These are phyloP conservation scores for Carex myosuroides DNA, from an alignment of 176 grass and related monocot genomes.

Conservation along the genomic window DNA sequence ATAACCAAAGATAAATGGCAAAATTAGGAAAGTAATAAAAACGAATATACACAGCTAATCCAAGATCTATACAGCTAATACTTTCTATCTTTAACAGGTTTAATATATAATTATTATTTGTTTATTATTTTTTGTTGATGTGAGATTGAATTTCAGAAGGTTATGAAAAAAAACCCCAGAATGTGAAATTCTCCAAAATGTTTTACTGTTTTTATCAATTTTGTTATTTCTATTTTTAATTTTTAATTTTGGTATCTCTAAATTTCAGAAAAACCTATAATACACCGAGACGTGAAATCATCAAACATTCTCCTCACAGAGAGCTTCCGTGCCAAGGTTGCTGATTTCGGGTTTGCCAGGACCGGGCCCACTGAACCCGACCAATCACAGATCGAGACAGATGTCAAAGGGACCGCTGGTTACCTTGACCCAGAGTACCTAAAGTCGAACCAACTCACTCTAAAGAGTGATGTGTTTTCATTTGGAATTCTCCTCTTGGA, in stretches of 20 bases:
- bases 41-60: too few relatives aligned
- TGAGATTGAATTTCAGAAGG: not conserved
- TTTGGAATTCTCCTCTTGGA: conserved; percentile 67
- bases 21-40: too few relatives aligned
- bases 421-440: conserved; percentile 59
- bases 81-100: too few relatives aligned
- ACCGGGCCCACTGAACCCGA: conserved; percentile 30
- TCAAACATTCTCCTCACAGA: conserved; percentile 64
- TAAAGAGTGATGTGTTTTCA: conserved; percentile 58
- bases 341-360: conserved; percentile 38
- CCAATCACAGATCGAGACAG: conserved; percentile 38
- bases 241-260: not conserved
- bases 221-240: not conserved
- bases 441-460: conserved; percentile 29
- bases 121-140: not conserved
- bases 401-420: conserved; percentile 34
- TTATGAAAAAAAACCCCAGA: not conserved
- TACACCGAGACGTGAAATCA: conserved; percentile 56
- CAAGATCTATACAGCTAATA: too few relatives aligned
- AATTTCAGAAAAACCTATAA: conserved; percentile 39
- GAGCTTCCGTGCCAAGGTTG: conserved; percentile 51
- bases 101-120: not conserved
- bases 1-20: too few relatives aligned
- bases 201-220: not conserved
- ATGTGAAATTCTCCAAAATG: not conserved